Base-by-base conservation (phyloP, 129 eudicot species). In the Lactuca saligna region DNA sequence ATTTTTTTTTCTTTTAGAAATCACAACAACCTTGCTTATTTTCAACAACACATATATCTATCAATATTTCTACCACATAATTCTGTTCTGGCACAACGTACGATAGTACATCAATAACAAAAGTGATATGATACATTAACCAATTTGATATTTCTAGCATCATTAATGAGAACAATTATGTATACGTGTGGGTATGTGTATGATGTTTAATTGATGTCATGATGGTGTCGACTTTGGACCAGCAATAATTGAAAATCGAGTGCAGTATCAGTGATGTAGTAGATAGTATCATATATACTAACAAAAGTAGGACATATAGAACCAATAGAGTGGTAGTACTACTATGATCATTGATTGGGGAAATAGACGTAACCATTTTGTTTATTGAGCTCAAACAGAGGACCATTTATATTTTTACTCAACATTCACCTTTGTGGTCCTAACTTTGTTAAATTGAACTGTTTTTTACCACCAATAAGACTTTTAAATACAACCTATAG, bases 211-310 rank as follows among this genome's bases (percentile, higher is more conserved):
- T 38, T 12, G 5, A 38, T 69, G 8, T 33, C 32, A 57, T 14
- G 8, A 33, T 41, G 14, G n/a, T 69, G 38, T 57, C 32, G 31
- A 17, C 9, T 34, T 53, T 59, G 79, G 79, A 66, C 69, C 74
- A 75, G 64, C 75, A 76, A 76, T 68, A 57, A 76, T 67, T 75
- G 80, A 34, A 63, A 73, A 74, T 44, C 53, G 71, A 37, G 48
- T 55, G 50, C 8, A 57, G 42, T 14, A 48, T 34, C 12, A 11
- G 51, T 42, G 66, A 44, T 29, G 17, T 48, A 49, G 20, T 49
- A 7, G 60, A 55, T 54, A 58, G 73, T 15, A 29, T 16, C 49
- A 60, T 15, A 75, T 58, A 35, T 58, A 35, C n/a, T 35, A 60
- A 75, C 74, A 75, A 68, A 75, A 51, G 32, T 75, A 66, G 44